Evolutionary conservation across 2,329 filamentous ascomycete species (phyloP), one percentile per base, ranked within the genome.

Genomic region (Apiospora arundinis): DNA sequence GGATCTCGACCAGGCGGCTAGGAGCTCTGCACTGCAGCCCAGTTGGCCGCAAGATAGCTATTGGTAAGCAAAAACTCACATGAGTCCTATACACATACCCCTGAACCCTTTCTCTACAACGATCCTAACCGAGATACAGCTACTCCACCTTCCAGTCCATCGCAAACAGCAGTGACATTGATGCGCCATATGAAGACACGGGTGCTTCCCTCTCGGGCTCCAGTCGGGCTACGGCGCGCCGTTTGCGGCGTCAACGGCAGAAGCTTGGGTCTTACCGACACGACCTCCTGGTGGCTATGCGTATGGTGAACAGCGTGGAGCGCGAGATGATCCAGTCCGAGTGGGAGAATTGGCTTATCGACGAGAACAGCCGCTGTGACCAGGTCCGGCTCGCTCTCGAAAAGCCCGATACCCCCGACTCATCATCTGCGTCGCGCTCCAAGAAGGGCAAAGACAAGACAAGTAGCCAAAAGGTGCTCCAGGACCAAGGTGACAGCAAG

Each of bases 291-390:
- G 95, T 99, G 6, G 95, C 95, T 6, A 91, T 98, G 85, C 91
- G 95, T 5, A 90, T 98, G 2, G 92, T 98, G 73, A 98, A 98
- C 82, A 92, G 89, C 71, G 91, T 98, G 40, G 96, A 98, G 85
- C 88, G 89, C 72, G 95, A 98, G 81, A 92, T 97, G 80, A 82
- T 98, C 70, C 89, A 91, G 77, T 92, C 92, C 0, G 95, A 98
- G 81, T 99, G 95, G 92, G 95, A 97, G 83, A 93, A 93, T 74
- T 99, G 95, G 95, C 87, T 98, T 42, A 82, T 89, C 3, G 92
- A 93, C 75, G 96, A 99, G 83, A 92, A 91, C 74, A 82, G 86
- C 45, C 89, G 93, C 67, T 99, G 96, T 80, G 89, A 90, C 71
- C 89, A 92, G 78, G 84, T 89, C 7, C 83, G 85, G 37, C 78